A percentile compares a stretch with the other conserved stretches of the same genome.
Conservation (phyloP, 768 basidiomycete species). For the Lactarius evosmus region DNA sequence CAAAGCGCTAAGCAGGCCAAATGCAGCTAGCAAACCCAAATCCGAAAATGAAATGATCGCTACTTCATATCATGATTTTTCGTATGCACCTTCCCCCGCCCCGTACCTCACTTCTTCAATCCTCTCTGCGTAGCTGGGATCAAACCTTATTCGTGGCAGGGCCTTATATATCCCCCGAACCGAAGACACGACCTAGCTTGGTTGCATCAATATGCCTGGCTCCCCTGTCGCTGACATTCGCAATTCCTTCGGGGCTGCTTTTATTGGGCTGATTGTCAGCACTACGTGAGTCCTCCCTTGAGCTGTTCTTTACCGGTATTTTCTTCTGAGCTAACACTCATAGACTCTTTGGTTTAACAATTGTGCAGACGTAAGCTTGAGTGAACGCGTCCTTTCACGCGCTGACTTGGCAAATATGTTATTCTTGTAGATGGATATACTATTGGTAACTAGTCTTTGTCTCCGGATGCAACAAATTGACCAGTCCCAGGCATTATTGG, state of each 20-base stretch:
- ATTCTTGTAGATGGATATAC: slow-evolving; percentile 7
- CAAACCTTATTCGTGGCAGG: no score
- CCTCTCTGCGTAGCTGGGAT: no score
- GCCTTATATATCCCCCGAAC: no score
- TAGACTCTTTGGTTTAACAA: slow-evolving; percentile 5
- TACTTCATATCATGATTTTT: no score
- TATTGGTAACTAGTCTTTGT: not conserved
- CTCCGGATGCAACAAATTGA: not conserved
- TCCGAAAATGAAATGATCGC: no score
- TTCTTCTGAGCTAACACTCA: not conserved
- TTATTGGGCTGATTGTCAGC: slow-evolving; percentile 10
- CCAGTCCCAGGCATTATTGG: not conserved
- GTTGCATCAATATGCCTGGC: not conserved
- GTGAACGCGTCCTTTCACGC: not conserved
- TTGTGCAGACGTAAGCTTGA: slow-evolving; percentile 7
- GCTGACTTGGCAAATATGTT: not conserved
- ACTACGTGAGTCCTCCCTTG: not conserved
- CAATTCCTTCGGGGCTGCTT: not conserved
- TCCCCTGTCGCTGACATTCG: slow-evolving; percentile 5
- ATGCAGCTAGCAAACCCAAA: not conserved
- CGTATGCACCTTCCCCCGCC: no score
- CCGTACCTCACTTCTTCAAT: no score
- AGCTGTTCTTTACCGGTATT: not conserved
- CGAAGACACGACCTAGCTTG: not conserved
- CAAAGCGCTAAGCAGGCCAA: no score